Evolutionary conservation across 2,329 filamentous ascomycete genomes (phyloP).

Genomic region (Penicillium occitanis): DNA sequence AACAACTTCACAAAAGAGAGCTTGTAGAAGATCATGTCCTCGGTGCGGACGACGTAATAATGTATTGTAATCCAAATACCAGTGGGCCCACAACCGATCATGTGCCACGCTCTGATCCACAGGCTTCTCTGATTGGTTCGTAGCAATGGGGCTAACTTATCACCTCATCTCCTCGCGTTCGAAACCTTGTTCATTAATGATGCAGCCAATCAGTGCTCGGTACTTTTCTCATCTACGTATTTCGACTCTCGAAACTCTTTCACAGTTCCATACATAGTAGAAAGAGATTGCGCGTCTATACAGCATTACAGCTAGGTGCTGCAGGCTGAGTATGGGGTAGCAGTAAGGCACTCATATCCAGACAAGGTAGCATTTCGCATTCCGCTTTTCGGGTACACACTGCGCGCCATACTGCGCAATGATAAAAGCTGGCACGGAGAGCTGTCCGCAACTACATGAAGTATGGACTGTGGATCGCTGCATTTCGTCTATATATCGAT

Average conservation of each 20-base stretch:
- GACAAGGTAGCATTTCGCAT: constrained; percentile 2
- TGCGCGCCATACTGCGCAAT: background rate
- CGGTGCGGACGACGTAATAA: background rate
- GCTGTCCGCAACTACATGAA: background rate
- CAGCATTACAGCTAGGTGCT: background rate
- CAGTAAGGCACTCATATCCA: background rate
- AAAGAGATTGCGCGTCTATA: background rate
- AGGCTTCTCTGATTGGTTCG: background rate
- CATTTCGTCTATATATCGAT: background rate
- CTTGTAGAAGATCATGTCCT: background rate
- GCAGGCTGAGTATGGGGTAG: background rate
- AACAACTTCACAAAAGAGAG: background rate
- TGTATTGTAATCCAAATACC: background rate
- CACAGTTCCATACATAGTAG: background rate
- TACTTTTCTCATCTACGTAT: background rate
- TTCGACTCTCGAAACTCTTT: background rate
- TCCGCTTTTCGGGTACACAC: constrained; percentile 5
- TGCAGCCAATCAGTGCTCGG: background rate
- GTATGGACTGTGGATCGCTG: background rate
- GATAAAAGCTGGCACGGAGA: background rate
- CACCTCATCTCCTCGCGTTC: background rate
- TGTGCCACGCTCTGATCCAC: background rate
- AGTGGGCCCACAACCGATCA: background rate
- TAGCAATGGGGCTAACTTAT: background rate
- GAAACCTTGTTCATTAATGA: background rate